phyloP scores from a whole-genome alignment of 495 filamentous ascomycete genomes.

The Podospora bellae-mahoneyi region DNA sequence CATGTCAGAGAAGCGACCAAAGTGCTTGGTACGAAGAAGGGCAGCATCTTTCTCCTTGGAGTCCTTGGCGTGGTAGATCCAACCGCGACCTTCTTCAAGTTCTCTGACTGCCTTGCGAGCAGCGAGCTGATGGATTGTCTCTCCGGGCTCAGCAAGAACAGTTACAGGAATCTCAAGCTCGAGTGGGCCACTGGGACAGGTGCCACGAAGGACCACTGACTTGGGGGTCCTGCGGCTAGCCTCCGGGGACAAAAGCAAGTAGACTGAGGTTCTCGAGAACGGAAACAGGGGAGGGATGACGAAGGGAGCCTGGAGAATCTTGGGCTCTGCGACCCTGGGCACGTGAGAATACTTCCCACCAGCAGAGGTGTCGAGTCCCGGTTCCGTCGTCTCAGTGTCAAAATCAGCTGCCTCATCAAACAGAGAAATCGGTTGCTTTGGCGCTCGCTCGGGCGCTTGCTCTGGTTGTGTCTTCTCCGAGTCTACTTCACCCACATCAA shows the following conservation, averaged over 20 bases:
- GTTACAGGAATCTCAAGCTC: conserved; percentile 61
- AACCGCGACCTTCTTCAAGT: conserved; percentile 65
- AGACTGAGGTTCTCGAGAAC: conserved; percentile 60
- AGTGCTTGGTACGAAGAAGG: conserved; percentile 48
- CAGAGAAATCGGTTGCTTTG: conserved; percentile 52
- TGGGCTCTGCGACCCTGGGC: conserved; percentile 49
- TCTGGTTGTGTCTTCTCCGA: conserved; percentile 3
- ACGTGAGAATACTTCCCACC: conserved; percentile 45
- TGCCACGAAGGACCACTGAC: conserved; percentile 56
- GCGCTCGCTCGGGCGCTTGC: conserved; percentile 1
- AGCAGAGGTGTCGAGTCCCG: conserved; percentile 22
- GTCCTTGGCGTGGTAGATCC: conserved; percentile 54
- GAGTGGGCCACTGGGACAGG: conserved; percentile 52
- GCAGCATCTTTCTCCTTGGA: conserved; percentile 33
- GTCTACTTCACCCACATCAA: conserved; percentile 25
- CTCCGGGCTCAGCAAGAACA: conserved; percentile 40
- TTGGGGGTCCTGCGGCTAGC: conserved; percentile 45
- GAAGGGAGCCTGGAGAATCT: conserved; percentile 59
- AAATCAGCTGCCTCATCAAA: conserved; percentile 50
- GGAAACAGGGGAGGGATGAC: conserved; percentile 61
- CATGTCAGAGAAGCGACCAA: conserved; percentile 50
- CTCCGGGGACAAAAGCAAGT: conserved; percentile 56
- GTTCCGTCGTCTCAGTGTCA: conserved; percentile 37
- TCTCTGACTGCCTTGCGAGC: conserved; percentile 64
- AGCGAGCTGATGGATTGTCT: conserved; percentile 67